These are phyloP conservation scores for Phycomyces nitens DNA, from an alignment of 192 early-diverging fungal genomes.

Conservation along the genomic window DNA sequence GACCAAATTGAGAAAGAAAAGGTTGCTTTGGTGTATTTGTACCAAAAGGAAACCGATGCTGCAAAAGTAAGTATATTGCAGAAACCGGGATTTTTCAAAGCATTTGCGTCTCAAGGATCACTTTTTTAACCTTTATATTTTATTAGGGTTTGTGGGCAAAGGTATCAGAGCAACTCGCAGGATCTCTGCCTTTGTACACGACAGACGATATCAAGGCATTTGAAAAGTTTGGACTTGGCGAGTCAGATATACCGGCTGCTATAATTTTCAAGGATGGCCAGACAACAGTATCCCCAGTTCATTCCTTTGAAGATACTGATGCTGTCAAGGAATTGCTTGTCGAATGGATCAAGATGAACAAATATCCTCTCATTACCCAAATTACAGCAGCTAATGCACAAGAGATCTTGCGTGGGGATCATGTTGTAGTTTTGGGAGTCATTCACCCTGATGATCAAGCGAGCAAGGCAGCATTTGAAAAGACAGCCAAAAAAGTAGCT, in stretches of 20 bases:
- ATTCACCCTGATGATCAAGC: constrained; percentile 43
- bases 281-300: constrained; percentile 18
- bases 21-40: constrained; percentile 54
- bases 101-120: too few relatives aligned
- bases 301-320: constrained; percentile 9
- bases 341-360: constrained; percentile 63
- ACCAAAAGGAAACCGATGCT: constrained; percentile 44
- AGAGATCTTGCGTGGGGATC: constrained; percentile 61
- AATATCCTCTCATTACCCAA: constrained; percentile 62
- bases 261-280: constrained; percentile 61
- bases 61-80: constrained; percentile 26
- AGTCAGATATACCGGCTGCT: constrained; percentile 41
- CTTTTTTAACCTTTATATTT: neutral
- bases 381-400: constrained; percentile 65
- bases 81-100: too few relatives aligned
- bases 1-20: constrained; percentile 35
- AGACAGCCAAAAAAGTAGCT: constrained; percentile 4
- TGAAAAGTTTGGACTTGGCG: constrained; percentile 14
- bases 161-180: constrained; percentile 22
- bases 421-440: constrained; percentile 62
- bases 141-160: constrained; percentile 15
- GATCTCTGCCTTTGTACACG: constrained; percentile 33
- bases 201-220: constrained; percentile 27
- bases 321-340: constrained; percentile 41
- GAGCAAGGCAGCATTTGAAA: neutral